These are phyloP conservation scores for Calamus simplicifolius DNA, from an alignment of 176 grass and related monocot genomes.

Conservation along the genomic window DNA sequence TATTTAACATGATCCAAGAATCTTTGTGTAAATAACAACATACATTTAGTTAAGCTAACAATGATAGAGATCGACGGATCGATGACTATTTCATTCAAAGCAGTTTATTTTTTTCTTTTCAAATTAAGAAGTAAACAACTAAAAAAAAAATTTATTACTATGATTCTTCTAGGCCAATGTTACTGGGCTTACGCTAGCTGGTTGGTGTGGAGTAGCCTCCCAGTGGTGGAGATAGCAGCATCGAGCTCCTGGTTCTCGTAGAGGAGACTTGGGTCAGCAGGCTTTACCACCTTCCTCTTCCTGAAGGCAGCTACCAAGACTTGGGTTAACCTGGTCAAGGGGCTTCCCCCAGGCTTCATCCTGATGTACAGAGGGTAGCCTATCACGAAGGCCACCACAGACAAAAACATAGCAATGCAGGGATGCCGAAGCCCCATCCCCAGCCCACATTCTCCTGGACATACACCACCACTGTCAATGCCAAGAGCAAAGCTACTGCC, in stretches of 20 bases:
- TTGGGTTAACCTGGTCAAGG: slow-evolving; percentile 11
- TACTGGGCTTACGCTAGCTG: slow-evolving; percentile 1
- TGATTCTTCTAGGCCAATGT: background rate
- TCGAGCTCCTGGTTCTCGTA: slow-evolving; percentile 9
- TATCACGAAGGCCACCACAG: slow-evolving; percentile 12
- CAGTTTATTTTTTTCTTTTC: no score
- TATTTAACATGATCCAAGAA: no score
- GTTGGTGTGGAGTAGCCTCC: slow-evolving; percentile 13
- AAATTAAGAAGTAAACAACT: no score
- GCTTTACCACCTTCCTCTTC: slow-evolving; percentile 9
- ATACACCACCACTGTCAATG: slow-evolving; percentile 19
- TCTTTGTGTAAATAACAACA: background rate
- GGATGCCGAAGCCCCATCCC: slow-evolving; percentile 19
- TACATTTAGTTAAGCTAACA: no score
- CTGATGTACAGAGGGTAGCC: slow-evolving; percentile 13
- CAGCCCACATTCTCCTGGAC: slow-evolving; percentile 18
- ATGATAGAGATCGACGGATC: no score
- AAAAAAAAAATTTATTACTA: background rate
- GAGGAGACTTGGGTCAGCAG: background rate
- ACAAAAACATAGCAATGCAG: slow-evolving; percentile 9
- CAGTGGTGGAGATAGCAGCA: background rate
- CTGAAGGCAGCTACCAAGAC: slow-evolving; percentile 1
- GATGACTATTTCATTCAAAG: no score
- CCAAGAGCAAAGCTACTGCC: slow-evolving; percentile 1
- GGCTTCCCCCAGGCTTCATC: slow-evolving; percentile 14